These are phyloP conservation scores for Aspergillus cristatus DNA, from an alignment of 495 filamentous ascomycete species.

Conservation along the genomic window DNA sequence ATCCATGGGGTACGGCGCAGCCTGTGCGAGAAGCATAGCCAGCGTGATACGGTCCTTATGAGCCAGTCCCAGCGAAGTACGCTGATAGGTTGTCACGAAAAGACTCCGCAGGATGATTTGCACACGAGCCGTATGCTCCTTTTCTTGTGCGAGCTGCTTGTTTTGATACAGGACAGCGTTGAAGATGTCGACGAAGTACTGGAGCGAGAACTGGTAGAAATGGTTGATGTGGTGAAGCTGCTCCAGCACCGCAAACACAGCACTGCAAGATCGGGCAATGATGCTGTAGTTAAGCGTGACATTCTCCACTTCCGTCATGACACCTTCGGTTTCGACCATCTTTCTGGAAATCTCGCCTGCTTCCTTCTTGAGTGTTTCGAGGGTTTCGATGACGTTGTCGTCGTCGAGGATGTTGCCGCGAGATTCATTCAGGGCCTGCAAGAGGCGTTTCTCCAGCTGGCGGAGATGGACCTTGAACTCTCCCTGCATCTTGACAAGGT, in stretches of 20 bases:
- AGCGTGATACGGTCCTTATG: constrained; percentile 92
- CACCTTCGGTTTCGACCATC: constrained; percentile 92
- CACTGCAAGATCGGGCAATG: constrained; percentile 88
- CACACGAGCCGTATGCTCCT: constrained; percentile 64
- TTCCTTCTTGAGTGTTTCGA: constrained; percentile 96
- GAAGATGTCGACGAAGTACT: constrained; percentile 98
- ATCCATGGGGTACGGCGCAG: constrained; percentile 89
- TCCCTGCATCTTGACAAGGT: constrained; percentile 95
- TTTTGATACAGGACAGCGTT: constrained; percentile 80
- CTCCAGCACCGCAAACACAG: constrained; percentile 92
- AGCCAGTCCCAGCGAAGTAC: constrained; percentile 83
- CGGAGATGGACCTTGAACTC: constrained; percentile 97
- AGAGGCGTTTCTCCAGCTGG: constrained; percentile 87
- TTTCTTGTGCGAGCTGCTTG: constrained; percentile 60
- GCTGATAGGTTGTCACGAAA: constrained; percentile 84
- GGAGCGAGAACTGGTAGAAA: constrained; percentile 98
- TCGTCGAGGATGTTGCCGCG: constrained; percentile 97
- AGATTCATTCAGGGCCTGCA: constrained; percentile 95
- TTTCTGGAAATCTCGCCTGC: constrained; percentile 92
- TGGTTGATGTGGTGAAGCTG: constrained; percentile 97
- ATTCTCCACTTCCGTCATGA: constrained; percentile 94
- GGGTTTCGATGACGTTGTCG: constrained; percentile 93
- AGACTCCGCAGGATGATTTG: constrained; percentile 83
- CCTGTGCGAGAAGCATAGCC: constrained; percentile 93
- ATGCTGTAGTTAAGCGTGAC: constrained; percentile 89